phyloP scores from a whole-genome alignment of 2,329 filamentous ascomycete species.

The Colletotrichum sp. region DNA sequence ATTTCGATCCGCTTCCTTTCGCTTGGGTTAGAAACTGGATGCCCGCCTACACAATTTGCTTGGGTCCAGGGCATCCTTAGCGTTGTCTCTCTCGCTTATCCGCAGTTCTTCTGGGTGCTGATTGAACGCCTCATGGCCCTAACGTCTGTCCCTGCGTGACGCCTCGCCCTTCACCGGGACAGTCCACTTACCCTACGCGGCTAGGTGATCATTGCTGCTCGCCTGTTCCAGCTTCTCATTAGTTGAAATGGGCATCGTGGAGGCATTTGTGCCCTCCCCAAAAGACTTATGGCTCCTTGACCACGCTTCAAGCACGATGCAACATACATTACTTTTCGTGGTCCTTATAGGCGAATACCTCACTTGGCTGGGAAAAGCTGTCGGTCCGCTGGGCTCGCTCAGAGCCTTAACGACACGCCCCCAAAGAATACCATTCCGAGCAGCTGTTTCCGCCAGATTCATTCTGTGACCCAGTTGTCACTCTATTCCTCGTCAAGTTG shows the following conservation, averaged over 20 bases:
- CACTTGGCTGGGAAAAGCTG: neutral
- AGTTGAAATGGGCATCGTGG: neutral
- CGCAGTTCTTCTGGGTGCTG: neutral
- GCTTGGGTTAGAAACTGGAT: neutral
- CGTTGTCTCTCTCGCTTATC: neutral
- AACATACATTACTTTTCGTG: slow-evolving; percentile 13
- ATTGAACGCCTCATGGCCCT: neutral
- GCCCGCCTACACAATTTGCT: neutral
- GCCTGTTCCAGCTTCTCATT: slow-evolving; percentile 3
- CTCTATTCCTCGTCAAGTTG: neutral
- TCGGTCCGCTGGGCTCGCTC: neutral
- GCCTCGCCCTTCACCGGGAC: slow-evolving; percentile 3
- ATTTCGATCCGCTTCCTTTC: neutral
- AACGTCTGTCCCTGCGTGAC: neutral
- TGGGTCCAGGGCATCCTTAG: neutral
- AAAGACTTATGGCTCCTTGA: slow-evolving; percentile 22
- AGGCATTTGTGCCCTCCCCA: neutral
- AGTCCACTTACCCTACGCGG: neutral
- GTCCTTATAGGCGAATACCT: neutral
- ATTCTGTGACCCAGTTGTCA: neutral
- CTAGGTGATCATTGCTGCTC: neutral
- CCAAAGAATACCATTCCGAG: neutral
- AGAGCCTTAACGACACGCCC: neutral
- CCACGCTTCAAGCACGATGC: slow-evolving; percentile 24
- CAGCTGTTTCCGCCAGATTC: neutral